Evolutionary conservation across 257 asterid genomes (phyloP).

Genomic region (Solanum megistacrolobum): DNA sequence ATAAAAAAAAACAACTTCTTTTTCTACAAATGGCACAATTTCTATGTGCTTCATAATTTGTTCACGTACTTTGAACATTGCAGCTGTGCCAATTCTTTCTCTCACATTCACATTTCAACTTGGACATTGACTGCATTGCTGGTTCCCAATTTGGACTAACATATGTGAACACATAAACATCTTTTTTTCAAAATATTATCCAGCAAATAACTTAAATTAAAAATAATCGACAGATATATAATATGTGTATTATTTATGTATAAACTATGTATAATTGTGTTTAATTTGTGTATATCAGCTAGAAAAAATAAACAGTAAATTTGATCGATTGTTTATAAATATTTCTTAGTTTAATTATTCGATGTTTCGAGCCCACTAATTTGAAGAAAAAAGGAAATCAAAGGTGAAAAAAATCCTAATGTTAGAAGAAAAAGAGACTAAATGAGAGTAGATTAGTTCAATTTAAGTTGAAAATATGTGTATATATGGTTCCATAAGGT

Average conservation of each 20-base stretch:
- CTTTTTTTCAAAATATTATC: not conserved
- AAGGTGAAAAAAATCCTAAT: not conserved
- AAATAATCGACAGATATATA: not conserved
- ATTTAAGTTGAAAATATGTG: not conserved
- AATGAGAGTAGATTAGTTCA: not conserved
- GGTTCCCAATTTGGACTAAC: not conserved
- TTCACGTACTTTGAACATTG: not conserved
- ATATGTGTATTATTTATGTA: not conserved
- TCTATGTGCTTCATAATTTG: not conserved
- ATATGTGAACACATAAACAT: not conserved
- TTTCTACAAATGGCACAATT: not conserved
- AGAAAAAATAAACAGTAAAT: not conserved
- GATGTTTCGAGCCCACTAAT: not conserved
- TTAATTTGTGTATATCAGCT: not conserved
- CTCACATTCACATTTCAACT: not conserved
- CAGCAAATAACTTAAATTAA: not conserved
- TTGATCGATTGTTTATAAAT: too few relatives aligned
- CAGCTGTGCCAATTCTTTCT: not conserved
- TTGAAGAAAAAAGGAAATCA: not conserved
- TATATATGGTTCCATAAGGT: not conserved
- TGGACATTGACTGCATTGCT: not conserved
- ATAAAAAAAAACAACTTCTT: too few relatives aligned
- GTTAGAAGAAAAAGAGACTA: not conserved
- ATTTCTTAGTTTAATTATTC: too few relatives aligned
- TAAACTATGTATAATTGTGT: not conserved